Evolutionary conservation across 768 basidiomycete species (phyloP), one percentile per base, ranked within the genome.

Genomic region (Bullera alba): DNA sequence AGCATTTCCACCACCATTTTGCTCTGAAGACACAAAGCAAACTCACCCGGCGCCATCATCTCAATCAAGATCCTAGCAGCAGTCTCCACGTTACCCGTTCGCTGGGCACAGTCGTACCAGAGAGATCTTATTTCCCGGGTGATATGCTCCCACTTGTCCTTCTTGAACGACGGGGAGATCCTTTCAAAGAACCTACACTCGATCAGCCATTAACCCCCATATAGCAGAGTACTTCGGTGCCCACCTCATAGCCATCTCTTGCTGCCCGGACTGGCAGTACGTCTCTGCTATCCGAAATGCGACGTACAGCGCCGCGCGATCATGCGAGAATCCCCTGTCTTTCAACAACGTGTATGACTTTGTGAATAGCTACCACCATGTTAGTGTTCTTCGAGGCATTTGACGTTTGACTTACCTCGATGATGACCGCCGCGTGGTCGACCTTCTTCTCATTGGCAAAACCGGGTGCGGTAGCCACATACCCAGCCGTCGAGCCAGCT

Each of bases 301-400:
- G 45, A 99, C 85, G 79, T 83, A 87, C n/a, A 93, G 75, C 0
- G 88, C 89, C 55, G 90, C 74, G 8, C 92, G 81, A 2, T 82
- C 81, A 57, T 86, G 87, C n/a, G 78, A 79, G 17, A 78, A 75
- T 42, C 61, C 75, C 39, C 86, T 80, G 59, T 81, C 84, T 75
- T 93, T 96, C 77, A 95, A 89, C 10, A 90, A 70, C 58, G 93
- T 88, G 72, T 99, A 97, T 1, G 95, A 79, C 65, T 92, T 90
- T 5, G 89, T 95, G 67, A 90, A 92, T 1, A 99, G 78, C 88
- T 92, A 35, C 2, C 30, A 27, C 12, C 26, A 43, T 43, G 25
- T 12, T 21, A 43, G 42, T 26, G 12, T 14, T 27, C 28, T 42
- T 39, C 7, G 16, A 16, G 28, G 5, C n/a, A 12, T 48, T 5